phyloP scores from a whole-genome alignment of 2,329 filamentous ascomycete species.

The Myrmaecium sp. region DNA sequence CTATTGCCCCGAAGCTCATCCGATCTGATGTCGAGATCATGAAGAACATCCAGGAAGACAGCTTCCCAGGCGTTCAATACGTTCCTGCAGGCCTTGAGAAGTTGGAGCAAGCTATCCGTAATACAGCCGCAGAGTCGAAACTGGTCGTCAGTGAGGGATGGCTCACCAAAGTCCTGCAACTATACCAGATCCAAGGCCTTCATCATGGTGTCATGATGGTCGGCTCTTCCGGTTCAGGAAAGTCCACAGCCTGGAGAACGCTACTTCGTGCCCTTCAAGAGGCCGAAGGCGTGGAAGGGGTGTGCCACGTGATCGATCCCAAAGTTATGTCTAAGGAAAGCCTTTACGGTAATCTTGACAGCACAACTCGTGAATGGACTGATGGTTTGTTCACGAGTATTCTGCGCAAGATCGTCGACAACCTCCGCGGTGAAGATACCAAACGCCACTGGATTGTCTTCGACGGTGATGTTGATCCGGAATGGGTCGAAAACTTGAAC shows the following conservation, averaged over 20 bases:
- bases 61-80: slow-evolving; percentile 88
- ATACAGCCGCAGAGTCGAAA: slow-evolving; percentile 69
- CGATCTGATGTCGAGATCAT: slow-evolving; percentile 81
- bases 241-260: slow-evolving; percentile 88
- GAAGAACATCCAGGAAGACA: slow-evolving; percentile 62
- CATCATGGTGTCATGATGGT: slow-evolving; percentile 99
- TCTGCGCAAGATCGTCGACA: slow-evolving; percentile 94
- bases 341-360: slow-evolving; percentile 87
- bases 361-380: slow-evolving; percentile 96
- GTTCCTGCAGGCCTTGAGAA: slow-evolving; percentile 71
- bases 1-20: slow-evolving; percentile 93
- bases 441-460: slow-evolving; percentile 99
- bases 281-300: slow-evolving; percentile 81
- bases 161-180: slow-evolving; percentile 93
- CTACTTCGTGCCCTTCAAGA: slow-evolving; percentile 80
- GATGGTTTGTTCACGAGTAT: slow-evolving; percentile 97
- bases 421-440: slow-evolving; percentile 86
- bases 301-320: slow-evolving; percentile 94
- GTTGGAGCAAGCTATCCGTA: slow-evolving; percentile 64
- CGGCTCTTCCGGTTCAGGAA: slow-evolving; percentile 90
- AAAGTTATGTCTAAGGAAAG: slow-evolving; percentile 99
- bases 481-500: slow-evolving; percentile 99
- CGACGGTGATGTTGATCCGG: slow-evolving; percentile 95
- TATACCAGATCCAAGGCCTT: slow-evolving; percentile 95
- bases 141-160: slow-evolving; percentile 83